Evolutionary conservation across 225 moss, liverwort and hornwort genomes (phyloP), one percentile per base, ranked within the genome.

Genomic region (Physcomitrellopsis africana): DNA sequence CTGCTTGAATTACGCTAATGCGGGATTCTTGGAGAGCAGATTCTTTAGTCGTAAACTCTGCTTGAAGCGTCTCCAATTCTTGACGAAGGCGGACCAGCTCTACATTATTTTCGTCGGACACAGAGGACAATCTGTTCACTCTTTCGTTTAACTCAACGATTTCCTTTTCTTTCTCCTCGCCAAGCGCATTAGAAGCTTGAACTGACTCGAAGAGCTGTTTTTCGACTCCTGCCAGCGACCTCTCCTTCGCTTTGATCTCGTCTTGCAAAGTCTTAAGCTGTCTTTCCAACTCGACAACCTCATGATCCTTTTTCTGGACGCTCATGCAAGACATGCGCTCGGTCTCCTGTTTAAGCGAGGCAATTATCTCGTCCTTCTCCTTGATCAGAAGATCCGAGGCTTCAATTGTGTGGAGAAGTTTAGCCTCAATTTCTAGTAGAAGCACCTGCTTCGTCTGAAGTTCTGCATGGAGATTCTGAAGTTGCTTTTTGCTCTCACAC

Each of bases 311-410:
- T 27, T 73, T 81, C 79, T 79, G 62, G 52, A 87, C 67, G 70
- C 87, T 87, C 84, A 74, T 63, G 68, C 76, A 84, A 8, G 81
- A 81, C 84, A 84, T 77, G 70, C 71, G 79, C 79, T 81, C 79
- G 1, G 69, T 63, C 79, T 87, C 81, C 77, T 84, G 79, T 63
- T 77, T 82, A 67, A 82, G 75, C 8, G 48, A n/a, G 29, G 77
- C 37, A 43, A 87, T 74, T 45, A 64, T 64, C 54, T 80, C 64
- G 60, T 84, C 84, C 75, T 77, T 84, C 82, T 80, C 84, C 77
- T 57, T 77, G 53, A 67, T 23, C 0, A 79, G 59, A 17, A 15
- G 42, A 47, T 81, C 76, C 0, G 79, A 87, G 15, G 48, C 67
- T 56, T 57, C 27, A 9, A 60, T 65, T n/a, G 68, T 24, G 12